Percentiles rank a stretch among this genome's conserved stretches.
These are phyloP conservation scores for Penicillium sp. DNA, from an alignment of 2,329 filamentous ascomycete species.

Conservation along the genomic window DNA sequence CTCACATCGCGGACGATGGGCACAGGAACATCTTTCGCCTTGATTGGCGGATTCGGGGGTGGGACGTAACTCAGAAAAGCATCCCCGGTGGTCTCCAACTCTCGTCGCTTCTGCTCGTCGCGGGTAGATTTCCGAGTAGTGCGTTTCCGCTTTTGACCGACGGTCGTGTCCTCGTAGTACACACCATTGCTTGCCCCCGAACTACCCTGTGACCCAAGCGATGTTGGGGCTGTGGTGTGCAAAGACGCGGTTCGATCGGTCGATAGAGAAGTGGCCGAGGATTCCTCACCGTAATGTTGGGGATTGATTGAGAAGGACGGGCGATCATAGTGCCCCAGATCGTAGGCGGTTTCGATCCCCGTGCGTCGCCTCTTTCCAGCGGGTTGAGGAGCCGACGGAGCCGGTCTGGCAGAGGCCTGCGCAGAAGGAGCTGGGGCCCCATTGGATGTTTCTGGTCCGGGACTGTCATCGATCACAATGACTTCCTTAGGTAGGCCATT, in stretches of 20 bases:
- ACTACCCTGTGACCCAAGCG: conserved; percentile 66
- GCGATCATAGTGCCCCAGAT: conserved; percentile 70
- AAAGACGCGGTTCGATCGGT: conserved; percentile 81
- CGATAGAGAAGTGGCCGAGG: conserved; percentile 70
- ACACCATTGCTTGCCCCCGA: conserved; percentile 52
- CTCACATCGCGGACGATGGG: conserved; percentile 61
- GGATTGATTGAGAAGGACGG: conserved; percentile 72
- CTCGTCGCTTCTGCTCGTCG: conserved; percentile 76
- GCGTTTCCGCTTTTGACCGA: conserved; percentile 89
- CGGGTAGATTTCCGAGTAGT: conserved; percentile 74
- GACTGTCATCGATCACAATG: conserved; percentile 74
- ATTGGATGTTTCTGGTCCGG: conserved; percentile 45
- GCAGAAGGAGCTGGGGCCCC: conserved; percentile 22
- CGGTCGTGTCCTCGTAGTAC: conserved; percentile 66
- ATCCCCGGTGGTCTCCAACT: conserved; percentile 68
- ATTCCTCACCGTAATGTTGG: conserved; percentile 65
- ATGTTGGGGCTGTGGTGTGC: conserved; percentile 87
- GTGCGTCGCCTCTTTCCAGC: conserved; percentile 72
- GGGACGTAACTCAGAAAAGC: conserved; percentile 78
- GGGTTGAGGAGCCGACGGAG: conserved; percentile 41
- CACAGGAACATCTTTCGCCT: conserved; percentile 74
- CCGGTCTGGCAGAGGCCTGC: conserved; percentile 24
- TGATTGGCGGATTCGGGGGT: conserved; percentile 83
- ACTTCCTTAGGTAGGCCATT: conserved; percentile 82
- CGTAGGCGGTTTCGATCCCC: conserved; percentile 59